Evolutionary conservation across 768 basidiomycete species (phyloP).

Genomic region (Boletus patriciae): DNA sequence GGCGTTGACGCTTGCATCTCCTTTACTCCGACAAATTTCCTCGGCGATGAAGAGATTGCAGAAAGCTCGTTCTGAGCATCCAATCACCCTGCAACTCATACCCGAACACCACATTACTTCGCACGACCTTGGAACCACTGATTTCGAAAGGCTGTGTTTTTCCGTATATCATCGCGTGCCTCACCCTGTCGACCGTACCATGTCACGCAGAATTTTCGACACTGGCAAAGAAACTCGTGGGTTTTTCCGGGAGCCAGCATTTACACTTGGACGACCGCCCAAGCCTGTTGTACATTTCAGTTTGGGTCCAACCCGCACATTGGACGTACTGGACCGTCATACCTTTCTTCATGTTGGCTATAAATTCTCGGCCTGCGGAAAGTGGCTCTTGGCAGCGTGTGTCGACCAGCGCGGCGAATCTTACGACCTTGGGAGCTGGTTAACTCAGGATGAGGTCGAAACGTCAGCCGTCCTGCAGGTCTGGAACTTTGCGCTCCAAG

Average conservation of each 20-base stretch:
- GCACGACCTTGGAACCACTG: constrained; percentile 18
- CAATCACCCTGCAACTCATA: constrained; percentile 70
- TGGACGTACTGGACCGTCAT: constrained; percentile 56
- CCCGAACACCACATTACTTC: constrained; percentile 61
- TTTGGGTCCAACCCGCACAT: constrained; percentile 40
- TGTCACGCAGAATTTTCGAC: constrained; percentile 53
- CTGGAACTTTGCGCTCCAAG: constrained; percentile 67
- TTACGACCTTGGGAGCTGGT: constrained; percentile 67
- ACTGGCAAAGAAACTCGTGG: constrained; percentile 40
- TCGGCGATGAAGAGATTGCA: constrained; percentile 58
- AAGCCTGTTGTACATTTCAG: constrained; percentile 38
- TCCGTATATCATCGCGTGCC: constrained; percentile 74
- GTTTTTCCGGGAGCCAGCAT: constrained; percentile 65
- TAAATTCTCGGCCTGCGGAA: constrained; percentile 58
- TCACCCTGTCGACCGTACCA: constrained; percentile 56
- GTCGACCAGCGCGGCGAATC: constrained; percentile 79
- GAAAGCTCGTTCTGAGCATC: constrained; percentile 45
- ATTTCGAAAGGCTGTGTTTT: constrained; percentile 52
- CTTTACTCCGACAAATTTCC: constrained; percentile 66
- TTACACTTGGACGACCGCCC: constrained; percentile 54
- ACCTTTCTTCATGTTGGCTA: constrained; percentile 80
- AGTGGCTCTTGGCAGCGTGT: constrained; percentile 76
- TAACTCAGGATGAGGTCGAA: constrained; percentile 50
- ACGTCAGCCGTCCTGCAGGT: constrained; percentile 56
- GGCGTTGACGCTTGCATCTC: constrained; percentile 62